Evolutionary conservation across 306 rosid species (phyloP).

Genomic region (Senna tora): DNA sequence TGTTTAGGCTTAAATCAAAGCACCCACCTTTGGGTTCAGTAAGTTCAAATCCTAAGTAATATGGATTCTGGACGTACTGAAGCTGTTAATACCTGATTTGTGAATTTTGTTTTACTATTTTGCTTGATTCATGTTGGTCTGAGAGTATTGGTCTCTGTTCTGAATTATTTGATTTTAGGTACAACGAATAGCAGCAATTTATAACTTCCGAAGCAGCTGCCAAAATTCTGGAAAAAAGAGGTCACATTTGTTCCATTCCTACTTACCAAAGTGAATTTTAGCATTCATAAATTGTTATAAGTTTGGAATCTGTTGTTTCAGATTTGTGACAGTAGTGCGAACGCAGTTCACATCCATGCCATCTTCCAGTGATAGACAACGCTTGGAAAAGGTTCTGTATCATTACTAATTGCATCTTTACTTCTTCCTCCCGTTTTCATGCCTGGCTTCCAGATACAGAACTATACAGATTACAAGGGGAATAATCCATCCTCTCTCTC

Average conservation of each 20-base stretch:
- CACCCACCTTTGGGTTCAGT: slow-evolving; percentile 7
- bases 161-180: slow-evolving; percentile 55
- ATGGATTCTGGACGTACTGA: not conserved
- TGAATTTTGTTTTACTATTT: not conserved
- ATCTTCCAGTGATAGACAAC: slow-evolving; percentile 71
- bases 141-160: slow-evolving; percentile 26
- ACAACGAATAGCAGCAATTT: slow-evolving; percentile 74
- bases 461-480: not conserved
- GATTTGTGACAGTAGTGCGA: slow-evolving; percentile 79
- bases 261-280: slow-evolving; percentile 10
- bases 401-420: slow-evolving; percentile 23
- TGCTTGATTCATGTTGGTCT: not conserved
- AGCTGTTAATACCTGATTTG: not conserved
- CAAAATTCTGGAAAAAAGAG: slow-evolving; percentile 81
- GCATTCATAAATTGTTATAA: slow-evolving; percentile 30
- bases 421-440: slow-evolving; percentile 23
- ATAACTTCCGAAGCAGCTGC: slow-evolving; percentile 68
- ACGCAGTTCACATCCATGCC: slow-evolving; percentile 81
- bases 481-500: not conserved
- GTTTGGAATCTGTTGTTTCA: slow-evolving; percentile 45
- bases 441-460: not conserved
- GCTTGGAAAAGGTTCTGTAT: slow-evolving; percentile 71
- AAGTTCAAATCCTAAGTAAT: slow-evolving; percentile 14
- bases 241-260: slow-evolving; percentile 42
- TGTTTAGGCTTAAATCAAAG: not conserved